phyloP scores from a whole-genome alignment of 2,329 filamentous ascomycete genomes.

The Fusarium keratoplasticum region DNA sequence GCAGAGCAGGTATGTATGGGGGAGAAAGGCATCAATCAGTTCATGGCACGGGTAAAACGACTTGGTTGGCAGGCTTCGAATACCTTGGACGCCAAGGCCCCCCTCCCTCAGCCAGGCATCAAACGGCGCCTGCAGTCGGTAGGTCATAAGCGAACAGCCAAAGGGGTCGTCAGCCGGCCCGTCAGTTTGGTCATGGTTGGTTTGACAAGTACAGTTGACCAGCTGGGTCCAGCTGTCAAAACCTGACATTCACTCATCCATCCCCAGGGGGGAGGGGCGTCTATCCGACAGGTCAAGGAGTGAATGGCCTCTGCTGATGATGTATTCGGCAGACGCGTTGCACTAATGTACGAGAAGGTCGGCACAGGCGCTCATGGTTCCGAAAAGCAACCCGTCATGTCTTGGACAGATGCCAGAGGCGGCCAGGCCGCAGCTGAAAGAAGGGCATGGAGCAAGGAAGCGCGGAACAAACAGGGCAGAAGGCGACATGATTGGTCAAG shows the following conservation, averaged over 20 bases:
- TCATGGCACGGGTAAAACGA: neutral
- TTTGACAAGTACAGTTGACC: neutral
- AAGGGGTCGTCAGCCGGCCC: neutral
- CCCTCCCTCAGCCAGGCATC: neutral
- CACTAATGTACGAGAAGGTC: slow-evolving; percentile 10
- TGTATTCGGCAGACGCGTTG: neutral
- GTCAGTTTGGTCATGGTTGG: neutral
- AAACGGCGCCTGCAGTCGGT: neutral
- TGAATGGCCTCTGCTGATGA: neutral
- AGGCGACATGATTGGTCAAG: slow-evolving; percentile 26
- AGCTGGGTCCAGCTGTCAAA: slow-evolving; percentile 1
- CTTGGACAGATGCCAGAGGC: slow-evolving; percentile 29
- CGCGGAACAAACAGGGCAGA: slow-evolving; percentile 25
- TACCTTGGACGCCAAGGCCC: neutral
- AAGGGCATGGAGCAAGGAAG: slow-evolving; percentile 29
- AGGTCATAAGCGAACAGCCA: neutral
- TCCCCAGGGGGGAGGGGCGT: neutral
- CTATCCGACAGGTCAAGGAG: neutral
- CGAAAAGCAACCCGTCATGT: slow-evolving; percentile 2
- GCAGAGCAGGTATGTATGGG: neutral
- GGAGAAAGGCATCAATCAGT: neutral
- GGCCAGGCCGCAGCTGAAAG: slow-evolving; percentile 29
- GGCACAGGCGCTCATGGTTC: slow-evolving; percentile 7
- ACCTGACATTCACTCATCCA: neutral
- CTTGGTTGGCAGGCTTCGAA: neutral